These are phyloP conservation scores for Sarocladium strictum DNA, from an alignment of 2,329 filamentous ascomycete species.

Conservation along the genomic window DNA sequence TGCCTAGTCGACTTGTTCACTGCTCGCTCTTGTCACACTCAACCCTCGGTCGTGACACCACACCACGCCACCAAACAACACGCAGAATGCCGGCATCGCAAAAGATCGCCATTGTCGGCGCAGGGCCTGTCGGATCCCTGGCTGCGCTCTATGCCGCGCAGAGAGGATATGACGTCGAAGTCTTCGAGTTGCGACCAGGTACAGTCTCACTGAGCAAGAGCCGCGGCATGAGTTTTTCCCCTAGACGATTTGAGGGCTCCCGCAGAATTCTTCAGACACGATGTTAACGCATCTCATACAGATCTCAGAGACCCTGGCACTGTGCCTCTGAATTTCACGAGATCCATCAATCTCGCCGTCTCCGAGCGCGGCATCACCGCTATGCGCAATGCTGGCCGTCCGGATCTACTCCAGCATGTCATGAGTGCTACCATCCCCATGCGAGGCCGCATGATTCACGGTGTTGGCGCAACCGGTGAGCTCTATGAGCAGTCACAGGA, in stretches of 20 bases:
- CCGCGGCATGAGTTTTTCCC: not conserved
- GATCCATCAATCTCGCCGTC: slow-evolving; percentile 95
- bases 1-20: no score
- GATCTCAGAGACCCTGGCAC: slow-evolving; percentile 82
- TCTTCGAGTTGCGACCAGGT: slow-evolving; percentile 93
- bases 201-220: slow-evolving; percentile 26
- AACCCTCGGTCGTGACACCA: no score
- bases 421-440: slow-evolving; percentile 81
- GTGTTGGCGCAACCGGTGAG: slow-evolving; percentile 54
- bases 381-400: slow-evolving; percentile 63
- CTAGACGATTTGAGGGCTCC: not conserved
- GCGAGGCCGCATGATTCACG: slow-evolving; percentile 95
- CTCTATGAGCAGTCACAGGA: slow-evolving; percentile 78
- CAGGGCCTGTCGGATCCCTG: slow-evolving; percentile 86
- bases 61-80: no score
- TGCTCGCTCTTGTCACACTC: not conserved
- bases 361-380: slow-evolving; percentile 92
- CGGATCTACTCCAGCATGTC: slow-evolving; percentile 66
- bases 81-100: slow-evolving; percentile 32
- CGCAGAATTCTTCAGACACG: no score
- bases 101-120: slow-evolving; percentile 81
- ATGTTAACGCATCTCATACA: slow-evolving; percentile 29
- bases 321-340: slow-evolving; percentile 87
- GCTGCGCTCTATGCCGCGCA: slow-evolving; percentile 89
- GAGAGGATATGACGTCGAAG: slow-evolving; percentile 81